Evolutionary conservation across 2,329 filamentous ascomycete species (phyloP), one percentile per base, ranked within the genome.

Genomic region (Colletotrichum viniferum): DNA sequence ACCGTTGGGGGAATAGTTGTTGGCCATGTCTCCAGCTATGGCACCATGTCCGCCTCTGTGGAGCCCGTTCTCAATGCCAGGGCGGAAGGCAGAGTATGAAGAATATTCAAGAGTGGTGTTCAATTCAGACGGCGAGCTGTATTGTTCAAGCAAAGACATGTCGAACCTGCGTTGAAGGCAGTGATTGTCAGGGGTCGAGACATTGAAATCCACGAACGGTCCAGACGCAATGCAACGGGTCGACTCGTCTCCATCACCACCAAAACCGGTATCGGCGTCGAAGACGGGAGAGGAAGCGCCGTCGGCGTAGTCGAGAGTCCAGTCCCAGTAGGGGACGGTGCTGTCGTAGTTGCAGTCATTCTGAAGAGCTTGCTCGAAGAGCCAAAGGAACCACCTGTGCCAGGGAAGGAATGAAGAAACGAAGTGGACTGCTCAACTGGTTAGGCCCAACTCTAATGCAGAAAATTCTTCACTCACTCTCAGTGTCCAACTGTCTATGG

Each of bases 341-440:
- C 63, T 52, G 24, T 24, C 66, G 74, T 36, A 43, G 63, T 30
- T 62, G 36, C 10, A 65, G 28, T 24, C 82, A 16, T 79, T 69
- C 26, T 76, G 61, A 6, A 85, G 78, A 5, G 78, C 76, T 9
- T 71, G 63, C 60, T 83, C 79, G 69, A 82, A 84, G n/a, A 81
- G 62, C 58, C 81, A 77, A 24, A 82, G 73, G 65, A 83, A 82
- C 64, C 81, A 83, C 14, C 83, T 76, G 69, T 85, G 83, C 83
- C 83, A 84, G 0, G 81, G 76, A 5, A 85, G 79, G 76, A 84
- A 85, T 12, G 18, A n/a, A 7, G 18, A 48, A n/a, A 48, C 38
- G 18, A 48, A 48, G 38, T 48, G 38, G 1, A 48, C 38, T 48
- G 38, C 0, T 48, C 38, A 12, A 6, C 5, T n/a, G 18, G 1